phyloP scores from a whole-genome alignment of 305 asterid genomes.

The Fraxinus velutina region DNA sequence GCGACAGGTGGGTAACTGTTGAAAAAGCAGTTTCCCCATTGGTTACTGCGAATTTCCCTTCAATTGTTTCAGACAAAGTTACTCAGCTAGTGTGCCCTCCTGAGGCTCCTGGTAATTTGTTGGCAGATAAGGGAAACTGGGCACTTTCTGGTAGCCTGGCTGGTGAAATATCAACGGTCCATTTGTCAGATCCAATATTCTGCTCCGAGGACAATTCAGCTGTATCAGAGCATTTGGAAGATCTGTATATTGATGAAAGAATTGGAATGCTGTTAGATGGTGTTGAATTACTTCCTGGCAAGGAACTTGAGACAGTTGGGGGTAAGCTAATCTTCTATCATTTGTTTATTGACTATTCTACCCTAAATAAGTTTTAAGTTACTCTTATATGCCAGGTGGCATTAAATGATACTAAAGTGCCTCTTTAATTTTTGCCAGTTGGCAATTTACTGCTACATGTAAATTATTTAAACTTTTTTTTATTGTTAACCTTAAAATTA shows the following conservation, averaged over 20 bases:
- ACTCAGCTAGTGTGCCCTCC: constrained; percentile 87
- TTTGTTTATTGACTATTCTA: not conserved
- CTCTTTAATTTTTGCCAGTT: constrained; percentile 13
- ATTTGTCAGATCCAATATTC: constrained; percentile 30
- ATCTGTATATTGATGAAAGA: constrained; percentile 68
- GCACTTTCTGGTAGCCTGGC: constrained; percentile 31
- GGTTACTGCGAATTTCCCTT: constrained; percentile 53
- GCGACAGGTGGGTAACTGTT: constrained; percentile 95
- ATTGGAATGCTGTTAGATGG: constrained; percentile 69
- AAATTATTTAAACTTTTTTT: not conserved
- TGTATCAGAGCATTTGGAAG: constrained; percentile 37
- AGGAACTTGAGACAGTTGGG: constrained; percentile 72
- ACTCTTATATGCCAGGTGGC: constrained; percentile 19
- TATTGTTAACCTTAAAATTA: not conserved
- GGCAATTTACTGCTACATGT: not conserved
- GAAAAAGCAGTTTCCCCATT: constrained; percentile 93
- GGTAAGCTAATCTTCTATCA: constrained; percentile 43
- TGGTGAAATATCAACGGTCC: constrained; percentile 33
- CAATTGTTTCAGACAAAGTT: constrained; percentile 75
- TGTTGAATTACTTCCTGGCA: constrained; percentile 58
- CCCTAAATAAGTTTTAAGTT: not conserved
- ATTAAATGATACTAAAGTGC: constrained; percentile 8
- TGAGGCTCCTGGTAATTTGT: constrained; percentile 95
- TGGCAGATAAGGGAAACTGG: constrained; percentile 57
- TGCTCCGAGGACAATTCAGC: constrained; percentile 33